Percentiles rank a stretch among this genome's conserved stretches.
phyloP scores from a whole-genome alignment of 2,329 filamentous ascomycete genomes.

The Teratosphaeria gauchensis region DNA sequence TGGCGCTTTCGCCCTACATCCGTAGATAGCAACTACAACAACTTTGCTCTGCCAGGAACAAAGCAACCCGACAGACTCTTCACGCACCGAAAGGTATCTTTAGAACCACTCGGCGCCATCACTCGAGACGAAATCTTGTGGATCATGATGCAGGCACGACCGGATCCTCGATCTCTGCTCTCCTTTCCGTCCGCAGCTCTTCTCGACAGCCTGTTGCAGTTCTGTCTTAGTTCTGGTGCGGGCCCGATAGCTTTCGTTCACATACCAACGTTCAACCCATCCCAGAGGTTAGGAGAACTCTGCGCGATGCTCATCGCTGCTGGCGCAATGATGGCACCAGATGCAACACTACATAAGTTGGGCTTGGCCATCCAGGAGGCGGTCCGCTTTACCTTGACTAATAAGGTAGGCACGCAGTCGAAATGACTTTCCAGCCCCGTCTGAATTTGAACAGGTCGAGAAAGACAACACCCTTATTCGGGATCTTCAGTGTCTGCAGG shows the following conservation, averaged over 20 bases:
- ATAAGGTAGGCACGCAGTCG: background rate
- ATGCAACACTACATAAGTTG: slow-evolving; percentile 34
- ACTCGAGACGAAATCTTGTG: background rate
- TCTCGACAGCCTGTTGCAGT: background rate
- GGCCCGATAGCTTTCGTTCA: background rate
- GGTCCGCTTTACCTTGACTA: slow-evolving; percentile 17
- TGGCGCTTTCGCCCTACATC: background rate
- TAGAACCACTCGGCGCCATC: background rate
- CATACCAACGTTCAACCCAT: background rate
- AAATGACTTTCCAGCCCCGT: background rate
- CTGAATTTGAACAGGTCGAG: background rate
- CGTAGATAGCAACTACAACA: background rate
- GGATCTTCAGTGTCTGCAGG: background rate
- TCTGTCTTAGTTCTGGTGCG: background rate
- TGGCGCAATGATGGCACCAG: background rate
- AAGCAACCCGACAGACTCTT: background rate
- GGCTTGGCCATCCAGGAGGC: slow-evolving; percentile 43
- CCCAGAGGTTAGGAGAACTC: background rate
- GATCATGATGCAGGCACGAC: background rate
- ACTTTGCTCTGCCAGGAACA: background rate
- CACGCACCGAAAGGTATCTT: background rate
- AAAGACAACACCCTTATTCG: background rate
- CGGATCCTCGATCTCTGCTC: background rate
- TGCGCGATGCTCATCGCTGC: background rate
- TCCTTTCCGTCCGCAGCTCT: background rate